Evolutionary conservation across 345 rosid species (phyloP), one percentile per base, ranked within the genome.

Genomic region (Leavenworthia alabamica): DNA sequence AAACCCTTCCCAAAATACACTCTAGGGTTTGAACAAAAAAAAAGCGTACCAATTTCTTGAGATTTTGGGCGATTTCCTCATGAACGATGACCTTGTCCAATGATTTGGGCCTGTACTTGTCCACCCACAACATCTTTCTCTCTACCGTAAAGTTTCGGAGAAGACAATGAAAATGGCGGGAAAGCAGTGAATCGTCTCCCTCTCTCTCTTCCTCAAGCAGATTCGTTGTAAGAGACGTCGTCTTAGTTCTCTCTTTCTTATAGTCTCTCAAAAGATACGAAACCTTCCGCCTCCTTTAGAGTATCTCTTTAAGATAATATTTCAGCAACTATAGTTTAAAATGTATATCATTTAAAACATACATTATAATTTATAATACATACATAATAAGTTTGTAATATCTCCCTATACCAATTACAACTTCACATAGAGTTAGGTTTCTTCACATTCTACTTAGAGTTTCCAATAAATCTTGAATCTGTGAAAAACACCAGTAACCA

Each of bases 91-190:
- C 82, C 69, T 85, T 81, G 70, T 85, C 96, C 5, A 89, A 82
- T 76, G 96, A 79, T 77, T 87, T 93, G 39, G 97, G 99, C 53
- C 96, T 74, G 86, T 85, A 93, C 88, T 93, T 89, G 80, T 93
- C 99, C 8, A 87, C 97, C 99, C 97, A 93, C 89, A 93, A 73
- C 99, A 93, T 93, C 74, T 73, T 74, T 26, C 32, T 51, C 13
- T 50, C 6, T n/a, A 22, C 48, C 9, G 39, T 20, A 27, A 7
- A 11, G 9, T 4, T 70, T 39, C 39, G n/a, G 35, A 4, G 56
- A 49, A 41, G 55, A 40, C 9, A 10, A 12, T 23, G 36, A 31
- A 60, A 58, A 28, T 52, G 76, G 76, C 76, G 64, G 76, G 72
- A 66, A 73, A 73, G 5, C 2, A 39, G 59, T 62, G 46, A 29